Conservation (phyloP, 306 rosid species). For the Fragaria iinumae region DNA sequence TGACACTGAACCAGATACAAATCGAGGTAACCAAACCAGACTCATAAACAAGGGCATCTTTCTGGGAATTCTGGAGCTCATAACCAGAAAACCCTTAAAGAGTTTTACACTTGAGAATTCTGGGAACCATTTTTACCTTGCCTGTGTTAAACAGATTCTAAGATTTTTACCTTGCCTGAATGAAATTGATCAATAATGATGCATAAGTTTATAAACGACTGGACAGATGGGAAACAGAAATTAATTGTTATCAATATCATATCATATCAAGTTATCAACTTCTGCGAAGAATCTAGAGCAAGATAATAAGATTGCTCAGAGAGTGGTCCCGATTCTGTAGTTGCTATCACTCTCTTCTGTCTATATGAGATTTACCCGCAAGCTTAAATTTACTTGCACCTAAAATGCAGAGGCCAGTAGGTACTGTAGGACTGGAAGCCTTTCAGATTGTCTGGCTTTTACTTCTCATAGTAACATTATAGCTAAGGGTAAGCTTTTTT, state of each 20-base stretch:
- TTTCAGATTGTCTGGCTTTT: slow-evolving; percentile 44
- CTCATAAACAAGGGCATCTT: background rate
- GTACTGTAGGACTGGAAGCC: slow-evolving; percentile 33
- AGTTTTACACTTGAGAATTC: background rate
- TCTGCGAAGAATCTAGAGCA: slow-evolving; percentile 12
- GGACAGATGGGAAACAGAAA: slow-evolving; percentile 1
- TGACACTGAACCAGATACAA: background rate
- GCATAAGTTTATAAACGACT: background rate
- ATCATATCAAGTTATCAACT: slow-evolving; percentile 8
- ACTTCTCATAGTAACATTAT: slow-evolving; percentile 29
- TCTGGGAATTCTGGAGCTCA: background rate
- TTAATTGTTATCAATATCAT: background rate
- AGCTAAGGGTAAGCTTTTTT: slow-evolving; percentile 20
- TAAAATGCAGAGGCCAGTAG: slow-evolving; percentile 28
- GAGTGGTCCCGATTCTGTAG: slow-evolving; percentile 38
- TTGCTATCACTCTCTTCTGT: slow-evolving; percentile 18
- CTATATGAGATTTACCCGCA: slow-evolving; percentile 13
- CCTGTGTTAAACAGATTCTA: background rate
- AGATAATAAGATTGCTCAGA: slow-evolving; percentile 31
- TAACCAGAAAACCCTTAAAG: background rate
- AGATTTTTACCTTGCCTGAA: background rate
- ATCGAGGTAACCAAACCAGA: background rate
- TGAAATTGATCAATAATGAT: background rate
- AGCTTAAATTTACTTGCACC: slow-evolving; percentile 31
- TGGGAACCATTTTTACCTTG: background rate